Base-by-base conservation (phyloP, 192 early-diverging fungal genomes). In the Chytriomyces sp. region DNA sequence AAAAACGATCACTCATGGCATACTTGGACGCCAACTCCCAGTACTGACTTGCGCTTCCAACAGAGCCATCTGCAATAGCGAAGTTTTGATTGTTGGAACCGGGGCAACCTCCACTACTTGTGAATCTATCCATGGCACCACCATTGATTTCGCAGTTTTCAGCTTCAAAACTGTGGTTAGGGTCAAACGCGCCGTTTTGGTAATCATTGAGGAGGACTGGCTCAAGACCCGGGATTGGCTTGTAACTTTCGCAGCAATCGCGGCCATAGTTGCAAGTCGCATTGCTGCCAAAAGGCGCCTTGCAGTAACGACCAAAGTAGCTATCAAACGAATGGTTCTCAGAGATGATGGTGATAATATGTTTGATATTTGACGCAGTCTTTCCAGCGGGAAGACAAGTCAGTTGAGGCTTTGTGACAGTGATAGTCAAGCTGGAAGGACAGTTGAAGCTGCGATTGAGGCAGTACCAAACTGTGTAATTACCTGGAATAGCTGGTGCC, bases 1-100 rank as follows among this genome's bases (percentile, higher is more conserved):
- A 74, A 36, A 52, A 74, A 22, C 44, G 33, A 38, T 74, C 72
- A 17, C 40, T 22, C 72, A 74, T 74, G 41, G 72, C 72, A 57
- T 69, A 41, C 5, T 10, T 14, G 5, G 19, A 12, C 5, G 72
- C 72, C 59, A 25, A 69, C 12, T 30, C 40, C 62, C 62, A 64
- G 40, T 74, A 64, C 36, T 74, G 41, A 2, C 5, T 5, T 6
- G 40, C 63, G 37, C 52, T 52, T 8, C 49, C 72, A 12, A 5
- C 32, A 31, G 41, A n/a, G 14, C 59, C 72, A 32, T 36, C 30
- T 17, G 64, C 63, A 17, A 53, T 40, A 28, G 72, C 72, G 39
- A 26, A 74, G 55, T 74, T 74, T 2, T 40, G 19, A 22, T 38
- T 32, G 40, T 49, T 31, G 41, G 25, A 33, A 14, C 56, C 62